phyloP scores from a whole-genome alignment of 306 rosid species.

The Purshia tridentata region DNA sequence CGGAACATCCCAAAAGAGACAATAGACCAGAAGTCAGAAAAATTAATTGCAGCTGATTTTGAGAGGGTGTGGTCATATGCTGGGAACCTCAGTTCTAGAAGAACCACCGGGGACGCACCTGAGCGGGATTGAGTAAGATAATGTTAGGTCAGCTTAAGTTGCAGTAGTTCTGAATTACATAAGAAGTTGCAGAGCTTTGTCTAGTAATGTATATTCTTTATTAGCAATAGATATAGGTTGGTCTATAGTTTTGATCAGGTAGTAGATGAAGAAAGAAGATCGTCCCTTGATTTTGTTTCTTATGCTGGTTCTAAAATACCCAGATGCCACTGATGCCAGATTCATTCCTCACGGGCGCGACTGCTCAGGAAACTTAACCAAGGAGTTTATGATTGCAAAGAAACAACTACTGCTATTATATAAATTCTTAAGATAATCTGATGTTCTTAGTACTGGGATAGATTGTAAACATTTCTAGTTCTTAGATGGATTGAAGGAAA shows the following conservation, averaged over 20 bases:
- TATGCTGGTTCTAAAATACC: background rate
- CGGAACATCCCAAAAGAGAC: slow-evolving; percentile 38
- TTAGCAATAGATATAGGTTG: slow-evolving; percentile 47
- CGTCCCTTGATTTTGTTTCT: background rate
- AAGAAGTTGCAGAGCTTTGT: slow-evolving; percentile 24
- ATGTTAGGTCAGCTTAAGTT: slow-evolving; percentile 13
- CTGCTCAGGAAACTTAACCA: no score
- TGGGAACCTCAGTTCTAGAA: slow-evolving; percentile 71
- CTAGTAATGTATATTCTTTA: slow-evolving; percentile 37
- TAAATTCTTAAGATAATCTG: no score
- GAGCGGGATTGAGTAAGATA: slow-evolving; percentile 53
- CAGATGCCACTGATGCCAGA: no score
- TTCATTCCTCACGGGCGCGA: no score
- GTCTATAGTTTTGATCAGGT: slow-evolving; percentile 32
- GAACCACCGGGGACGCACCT: slow-evolving; percentile 70
- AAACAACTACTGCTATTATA: no score
- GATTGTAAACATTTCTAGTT: no score
- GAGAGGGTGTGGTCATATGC: slow-evolving; percentile 80
- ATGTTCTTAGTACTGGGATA: no score
- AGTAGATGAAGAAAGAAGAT: slow-evolving; percentile 1
- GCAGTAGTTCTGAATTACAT: slow-evolving; percentile 11
- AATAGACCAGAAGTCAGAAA: slow-evolving; percentile 41
- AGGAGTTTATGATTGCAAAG: no score
- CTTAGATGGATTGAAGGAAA: no score
- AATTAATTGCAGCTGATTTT: slow-evolving; percentile 42